Percentiles rank a stretch among this genome's conserved stretches.
phyloP scores from a whole-genome alignment of 2,329 filamentous ascomycete genomes.

The Fusarium papillatum region DNA sequence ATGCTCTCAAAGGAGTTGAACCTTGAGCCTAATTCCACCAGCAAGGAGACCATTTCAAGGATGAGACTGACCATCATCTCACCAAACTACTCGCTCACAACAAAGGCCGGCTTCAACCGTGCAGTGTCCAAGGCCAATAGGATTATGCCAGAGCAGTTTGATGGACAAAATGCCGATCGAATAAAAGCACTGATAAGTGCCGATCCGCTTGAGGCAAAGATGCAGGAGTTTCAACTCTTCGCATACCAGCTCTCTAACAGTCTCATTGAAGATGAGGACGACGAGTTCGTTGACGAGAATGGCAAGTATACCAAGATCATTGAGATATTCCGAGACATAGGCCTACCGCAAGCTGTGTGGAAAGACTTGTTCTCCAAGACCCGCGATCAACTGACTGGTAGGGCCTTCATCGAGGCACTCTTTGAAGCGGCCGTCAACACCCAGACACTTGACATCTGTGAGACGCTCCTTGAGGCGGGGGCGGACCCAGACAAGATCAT shows the following conservation, averaged over 20 bases:
- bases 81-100: not conserved
- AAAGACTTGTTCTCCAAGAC: not conserved
- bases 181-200: not conserved
- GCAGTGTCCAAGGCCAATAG: not conserved
- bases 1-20: not conserved
- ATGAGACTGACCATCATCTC: not conserved
- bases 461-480: not conserved
- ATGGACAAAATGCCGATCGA: not conserved
- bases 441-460: not conserved
- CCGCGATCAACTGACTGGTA: not conserved
- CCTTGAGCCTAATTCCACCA: not conserved
- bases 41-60: not conserved
- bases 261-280: not conserved
- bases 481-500: not conserved
- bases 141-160: not conserved
- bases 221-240: not conserved
- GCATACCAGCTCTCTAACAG: not conserved
- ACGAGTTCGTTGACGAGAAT: not conserved
- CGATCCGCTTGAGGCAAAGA: not conserved
- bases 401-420: not conserved
- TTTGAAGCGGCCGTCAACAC: not conserved
- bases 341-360: not conserved
- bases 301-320: not conserved
- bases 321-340: not conserved
- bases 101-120: not conserved